Evolutionary conservation across 768 basidiomycete genomes (phyloP).

Genomic region (Tulasnella sp.): DNA sequence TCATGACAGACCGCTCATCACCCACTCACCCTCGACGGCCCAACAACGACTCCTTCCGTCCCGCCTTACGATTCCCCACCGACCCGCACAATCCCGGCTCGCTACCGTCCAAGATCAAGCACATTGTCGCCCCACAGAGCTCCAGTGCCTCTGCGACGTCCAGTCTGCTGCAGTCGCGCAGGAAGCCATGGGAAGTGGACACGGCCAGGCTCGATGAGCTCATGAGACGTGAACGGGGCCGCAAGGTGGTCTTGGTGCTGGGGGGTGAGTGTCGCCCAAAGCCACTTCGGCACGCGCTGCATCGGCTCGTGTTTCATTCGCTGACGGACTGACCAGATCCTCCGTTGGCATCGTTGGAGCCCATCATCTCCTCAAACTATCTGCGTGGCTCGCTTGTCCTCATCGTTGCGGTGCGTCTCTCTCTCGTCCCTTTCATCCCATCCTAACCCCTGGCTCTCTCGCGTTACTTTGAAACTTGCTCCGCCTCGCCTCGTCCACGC

Average conservation of each 20-base stretch:
- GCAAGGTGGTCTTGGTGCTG: slow-evolving; percentile 1
- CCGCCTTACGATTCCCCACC: slow-evolving; percentile 13
- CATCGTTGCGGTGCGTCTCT: slow-evolving; percentile 1
- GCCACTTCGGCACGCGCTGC: background rate
- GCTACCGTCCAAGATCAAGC: slow-evolving; percentile 6
- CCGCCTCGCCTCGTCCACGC: background rate
- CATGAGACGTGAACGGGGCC: background rate
- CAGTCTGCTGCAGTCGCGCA: slow-evolving; percentile 3
- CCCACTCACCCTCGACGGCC: too few species aligned
- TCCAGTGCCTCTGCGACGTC: background rate
- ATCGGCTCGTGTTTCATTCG: background rate
- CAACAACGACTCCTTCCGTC: slow-evolving; percentile 9
- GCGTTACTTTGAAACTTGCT: background rate
- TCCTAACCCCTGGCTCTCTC: background rate
- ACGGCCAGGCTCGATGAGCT: background rate
- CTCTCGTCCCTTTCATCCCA: background rate
- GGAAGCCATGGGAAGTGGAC: slow-evolving; percentile 13
- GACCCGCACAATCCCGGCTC: slow-evolving; percentile 9
- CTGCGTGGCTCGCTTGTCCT: slow-evolving; percentile 12
- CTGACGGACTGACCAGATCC: background rate
- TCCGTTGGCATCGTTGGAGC: background rate
- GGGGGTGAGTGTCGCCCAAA: slow-evolving; percentile 1
- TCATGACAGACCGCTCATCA: too few species aligned
- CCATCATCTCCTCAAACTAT: slow-evolving; percentile 1
- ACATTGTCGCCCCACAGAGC: slow-evolving; percentile 3